Evolutionary conservation across 2,329 filamentous ascomycete genomes (phyloP), one percentile per base, ranked within the genome.

Genomic region (Colletotrichum viniferum): DNA sequence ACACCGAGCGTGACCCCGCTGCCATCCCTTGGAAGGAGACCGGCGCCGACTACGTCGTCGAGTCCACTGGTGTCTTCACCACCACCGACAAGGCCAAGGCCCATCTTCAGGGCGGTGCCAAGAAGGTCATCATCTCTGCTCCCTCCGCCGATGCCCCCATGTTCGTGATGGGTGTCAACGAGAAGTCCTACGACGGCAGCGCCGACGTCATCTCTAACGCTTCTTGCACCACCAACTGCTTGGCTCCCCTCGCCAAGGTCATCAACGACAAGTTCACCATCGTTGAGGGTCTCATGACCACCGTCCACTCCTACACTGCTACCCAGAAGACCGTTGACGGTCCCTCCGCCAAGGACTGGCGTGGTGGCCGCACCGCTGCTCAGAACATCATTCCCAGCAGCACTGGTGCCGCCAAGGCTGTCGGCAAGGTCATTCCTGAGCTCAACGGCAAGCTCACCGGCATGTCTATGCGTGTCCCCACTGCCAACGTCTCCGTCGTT

Each of bases 151-250:
- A 99, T 90, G 97, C 97, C 84, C 96, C 96, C 86, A 99, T 99
- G 97, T 99, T 97, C 93, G 97, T 99, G 86, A 97, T 98, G 93
- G 97, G 97, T 86, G 97, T 99, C 90, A 99, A 98, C 92, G 91
- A 98, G 89, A 92, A 96, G 87, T 91, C 88, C 83, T 98, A 98
- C 94, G 96, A 95, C 87, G 93, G 94, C 86, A 94, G 94, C 86
- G 92, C 97, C 87, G 90, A 95, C 83, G 94, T 99, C 87, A 95
- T 98, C 90, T 98, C 97, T 90, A 99, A 99, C 91, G 97, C 97
- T 83, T 98, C 97, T 82, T 98, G 97, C 95, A 99, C 97, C 87
- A 98, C 97, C 92, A 99, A 99, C 95, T 98, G 97, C 94, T 90
- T 99, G 88, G 97, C 97, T 87, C 97, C 97, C 86, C 94, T 99